Conservation (phyloP, 2,329 filamentous ascomycete species). For the Coniosporium uncinatum region DNA sequence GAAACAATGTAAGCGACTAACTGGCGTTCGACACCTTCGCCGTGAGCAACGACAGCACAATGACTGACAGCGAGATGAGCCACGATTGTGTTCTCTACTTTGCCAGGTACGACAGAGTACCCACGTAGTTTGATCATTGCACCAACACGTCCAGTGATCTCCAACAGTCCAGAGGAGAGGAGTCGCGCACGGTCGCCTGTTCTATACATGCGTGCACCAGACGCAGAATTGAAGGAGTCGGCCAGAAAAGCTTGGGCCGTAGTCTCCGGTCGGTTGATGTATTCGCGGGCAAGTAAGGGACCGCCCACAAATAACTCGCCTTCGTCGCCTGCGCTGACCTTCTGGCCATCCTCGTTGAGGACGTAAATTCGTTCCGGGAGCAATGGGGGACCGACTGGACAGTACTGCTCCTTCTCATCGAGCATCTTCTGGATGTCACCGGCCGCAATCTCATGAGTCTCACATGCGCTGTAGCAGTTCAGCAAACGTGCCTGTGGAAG, state of each 20-base stretch:
- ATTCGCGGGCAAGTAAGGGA: conserved; percentile 66
- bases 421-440: conserved; percentile 68
- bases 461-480: conserved; percentile 79
- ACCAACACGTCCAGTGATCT: conserved; percentile 72
- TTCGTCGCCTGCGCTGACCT: conserved; percentile 53
- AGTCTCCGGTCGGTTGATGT: conserved; percentile 74
- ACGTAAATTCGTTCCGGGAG: conserved; percentile 67
- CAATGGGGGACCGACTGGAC: conserved; percentile 67
- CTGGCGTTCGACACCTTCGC: conserved; percentile 70
- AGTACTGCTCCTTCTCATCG: conserved; percentile 55
- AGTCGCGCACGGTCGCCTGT: conserved; percentile 68
- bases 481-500: conserved; percentile 65
- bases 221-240: conserved; percentile 55
- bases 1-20: conserved; percentile 72
- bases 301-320: conserved; percentile 77
- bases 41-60: conserved; percentile 68
- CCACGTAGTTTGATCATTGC: conserved; percentile 79
- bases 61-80: conserved; percentile 64
- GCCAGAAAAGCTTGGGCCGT: conserved; percentile 67
- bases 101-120: conserved; percentile 72
- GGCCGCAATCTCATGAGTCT: conserved; percentile 76
- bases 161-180: conserved; percentile 60
- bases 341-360: conserved; percentile 61
- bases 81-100: conserved; percentile 68
- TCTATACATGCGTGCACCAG: conserved; percentile 65